Percentiles rank a stretch among this genome's conserved stretches.
These are phyloP conservation scores for Pseudogymnoascus sp. DNA, from an alignment of 2,329 filamentous ascomycete genomes.

Conservation along the genomic window DNA sequence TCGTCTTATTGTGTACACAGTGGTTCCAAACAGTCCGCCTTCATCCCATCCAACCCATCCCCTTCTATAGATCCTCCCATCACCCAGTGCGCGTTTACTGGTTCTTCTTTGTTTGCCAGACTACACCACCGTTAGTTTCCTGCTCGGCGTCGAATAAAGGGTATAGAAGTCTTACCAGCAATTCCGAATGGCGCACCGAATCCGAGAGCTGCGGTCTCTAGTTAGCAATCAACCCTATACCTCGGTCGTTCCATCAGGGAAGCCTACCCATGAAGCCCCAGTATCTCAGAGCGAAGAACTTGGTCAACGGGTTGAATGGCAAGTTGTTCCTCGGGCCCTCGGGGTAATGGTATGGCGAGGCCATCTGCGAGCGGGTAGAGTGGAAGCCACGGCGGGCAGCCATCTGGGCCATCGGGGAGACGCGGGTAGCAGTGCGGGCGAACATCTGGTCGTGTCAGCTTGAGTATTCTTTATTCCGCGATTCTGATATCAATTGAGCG, in stretches of 20 bases:
- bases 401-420: slow-evolving; percentile 54
- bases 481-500: slow-evolving; percentile 35
- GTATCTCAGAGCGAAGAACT: slow-evolving; percentile 76
- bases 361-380: slow-evolving; percentile 76
- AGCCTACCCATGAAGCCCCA: slow-evolving; percentile 68
- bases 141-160: not conserved
- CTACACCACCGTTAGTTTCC: slow-evolving; percentile 8
- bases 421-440: slow-evolving; percentile 60
- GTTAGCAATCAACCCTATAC: slow-evolving; percentile 22
- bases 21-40: slow-evolving; percentile 7
- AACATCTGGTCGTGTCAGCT: slow-evolving; percentile 59
- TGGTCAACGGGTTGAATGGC: slow-evolving; percentile 92
- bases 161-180: slow-evolving; percentile 43
- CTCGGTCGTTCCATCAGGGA: not conserved
- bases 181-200: slow-evolving; percentile 59
- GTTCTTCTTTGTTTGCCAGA: slow-evolving; percentile 36
- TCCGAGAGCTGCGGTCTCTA: slow-evolving; percentile 33
- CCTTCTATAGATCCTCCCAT: not conserved
- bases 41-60: slow-evolving; percentile 6
- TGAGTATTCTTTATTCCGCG: slow-evolving; percentile 6
- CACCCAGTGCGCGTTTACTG: slow-evolving; percentile 14
- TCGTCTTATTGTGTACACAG: slow-evolving; percentile 8
- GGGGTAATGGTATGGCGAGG: slow-evolving; percentile 95
- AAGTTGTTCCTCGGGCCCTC: slow-evolving; percentile 93
- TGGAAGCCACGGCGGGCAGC: slow-evolving; percentile 91